Evolutionary conservation across 495 filamentous ascomycete species (phyloP).

Genomic region (Aspergillus hancockii): DNA sequence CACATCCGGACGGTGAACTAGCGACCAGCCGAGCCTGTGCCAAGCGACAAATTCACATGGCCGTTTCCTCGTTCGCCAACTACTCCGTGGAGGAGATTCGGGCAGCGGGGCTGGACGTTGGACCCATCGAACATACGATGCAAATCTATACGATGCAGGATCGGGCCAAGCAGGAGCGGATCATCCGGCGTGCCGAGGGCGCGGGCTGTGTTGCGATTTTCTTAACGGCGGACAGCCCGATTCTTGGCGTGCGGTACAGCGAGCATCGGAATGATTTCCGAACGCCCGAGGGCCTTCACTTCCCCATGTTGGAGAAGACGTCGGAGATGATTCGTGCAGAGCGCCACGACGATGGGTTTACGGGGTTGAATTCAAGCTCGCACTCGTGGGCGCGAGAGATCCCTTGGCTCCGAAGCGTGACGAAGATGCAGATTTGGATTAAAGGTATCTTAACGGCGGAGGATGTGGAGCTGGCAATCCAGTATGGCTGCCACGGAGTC

Average conservation of each 20-base stretch:
- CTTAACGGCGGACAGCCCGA: slow-evolving; percentile 83
- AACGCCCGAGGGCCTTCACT: slow-evolving; percentile 32
- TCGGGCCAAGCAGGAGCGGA: slow-evolving; percentile 56
- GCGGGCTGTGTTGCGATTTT: slow-evolving; percentile 63
- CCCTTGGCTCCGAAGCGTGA: slow-evolving; percentile 47
- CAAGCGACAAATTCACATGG: slow-evolving; percentile 43
- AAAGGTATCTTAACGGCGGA: slow-evolving; percentile 58
- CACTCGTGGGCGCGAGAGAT: slow-evolving; percentile 59
- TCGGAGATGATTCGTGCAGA: slow-evolving; percentile 65
- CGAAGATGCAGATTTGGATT: slow-evolving; percentile 56
- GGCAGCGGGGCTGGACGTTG: slow-evolving; percentile 39
- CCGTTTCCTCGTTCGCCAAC: slow-evolving; percentile 56
- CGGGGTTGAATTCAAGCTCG: slow-evolving; percentile 61
- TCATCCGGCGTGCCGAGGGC: slow-evolving; percentile 39
- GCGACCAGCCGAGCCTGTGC: slow-evolving; percentile 61
- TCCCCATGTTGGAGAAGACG: slow-evolving; percentile 56
- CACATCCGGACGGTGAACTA: slow-evolving; percentile 67
- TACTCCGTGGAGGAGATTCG: slow-evolving; percentile 55
- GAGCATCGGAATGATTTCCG: slow-evolving; percentile 45
- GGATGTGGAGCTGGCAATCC: slow-evolving; percentile 55
- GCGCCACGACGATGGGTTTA: slow-evolving; percentile 53
- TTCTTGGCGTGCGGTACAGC: slow-evolving; percentile 58
- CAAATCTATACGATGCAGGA: slow-evolving; percentile 77
- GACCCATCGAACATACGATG: slow-evolving; percentile 54
- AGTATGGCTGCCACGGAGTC: slow-evolving; percentile 58